Base-by-base conservation (phyloP, 805 yeast genomes). In the Myxozyma monticola region DNA sequence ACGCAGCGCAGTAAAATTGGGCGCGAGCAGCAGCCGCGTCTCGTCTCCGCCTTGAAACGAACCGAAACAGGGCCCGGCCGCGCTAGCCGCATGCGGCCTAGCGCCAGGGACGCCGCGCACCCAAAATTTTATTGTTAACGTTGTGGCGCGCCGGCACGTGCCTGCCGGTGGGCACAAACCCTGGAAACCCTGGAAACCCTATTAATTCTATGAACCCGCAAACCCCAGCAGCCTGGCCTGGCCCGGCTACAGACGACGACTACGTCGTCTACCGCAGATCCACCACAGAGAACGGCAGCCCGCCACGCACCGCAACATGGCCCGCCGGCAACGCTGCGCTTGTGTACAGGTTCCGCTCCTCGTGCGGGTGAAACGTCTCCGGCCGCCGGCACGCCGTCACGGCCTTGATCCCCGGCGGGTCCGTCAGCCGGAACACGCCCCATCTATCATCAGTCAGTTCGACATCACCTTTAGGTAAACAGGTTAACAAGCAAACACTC, bases 351-450 rank as follows among this genome's bases (percentile, higher is more conserved):
- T 76, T 64, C 0, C 61, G 57, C 51, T 80, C 83, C 14, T 72
- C 68, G 61, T 83, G 87, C 1, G 84, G 85, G 64, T 82, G 88
- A 66, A 82, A 82, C 17, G 71, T 64, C 5, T 80, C 80, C 2
- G 71, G 58, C 48, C 61, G 63, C 25, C 63, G 65, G 64, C 88
- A 82, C 35, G 71, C 65, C 7, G 81, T 78, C 36, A 82, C 74
- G 15, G 74, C 68, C 4, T 76, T 78, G 15, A 81, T 68, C 1
- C 88, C 88, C 0, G 81, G 80, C 5, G 86, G 86, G 56, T 81
- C 85, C 0, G 85, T 79, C 20, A 82, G 68, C 51, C 87, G 66
- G 66, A 80, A 82, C 1, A 77, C 70, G 2, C 85, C 86, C 65
- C 78, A 68, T 12, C 59, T 55, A 35, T 4, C 12, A 15, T 14